phyloP scores from a whole-genome alignment of 75 land plant species.

The Ceratopteris richardii region DNA sequence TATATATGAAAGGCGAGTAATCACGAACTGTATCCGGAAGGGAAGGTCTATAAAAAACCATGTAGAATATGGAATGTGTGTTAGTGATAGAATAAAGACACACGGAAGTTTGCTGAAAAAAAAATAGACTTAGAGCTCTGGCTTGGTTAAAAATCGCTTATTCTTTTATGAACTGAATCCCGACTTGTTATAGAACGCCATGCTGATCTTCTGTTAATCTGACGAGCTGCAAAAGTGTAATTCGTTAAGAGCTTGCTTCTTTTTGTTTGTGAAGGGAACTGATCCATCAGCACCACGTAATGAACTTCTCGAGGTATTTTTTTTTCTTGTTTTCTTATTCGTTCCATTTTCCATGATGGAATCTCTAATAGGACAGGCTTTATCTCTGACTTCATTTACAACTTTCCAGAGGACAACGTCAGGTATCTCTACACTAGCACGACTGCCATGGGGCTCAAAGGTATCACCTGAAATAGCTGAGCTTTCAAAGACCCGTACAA shows the following conservation, averaged over 20 bases:
- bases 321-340: not conserved
- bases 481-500: conserved; percentile 12
- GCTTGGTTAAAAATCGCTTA: not conserved
- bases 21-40: no score
- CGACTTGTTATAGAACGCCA: not conserved
- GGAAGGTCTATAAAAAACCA: no score
- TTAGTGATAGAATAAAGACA: no score
- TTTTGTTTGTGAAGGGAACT: conserved; percentile 28
- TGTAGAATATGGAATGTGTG: no score
- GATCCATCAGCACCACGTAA: conserved; percentile 70
- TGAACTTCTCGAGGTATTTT: conserved; percentile 54
- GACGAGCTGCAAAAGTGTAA: no score
- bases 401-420: conserved; percentile 57
- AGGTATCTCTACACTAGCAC: conserved; percentile 60
- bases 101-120: no score
- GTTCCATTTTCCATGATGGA: not conserved
- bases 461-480: conserved; percentile 14
- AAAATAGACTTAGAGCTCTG: no score
- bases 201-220: no score
- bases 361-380: not conserved
- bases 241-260: not conserved
- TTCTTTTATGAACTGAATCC: not conserved
- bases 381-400: no score
- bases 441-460: conserved; percentile 83
- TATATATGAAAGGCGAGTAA: no score